Percentiles rank a stretch among this genome's conserved stretches.
Evolutionary conservation across 2,329 filamentous ascomycete genomes (phyloP).

Genomic region (Capronia coronata): DNA sequence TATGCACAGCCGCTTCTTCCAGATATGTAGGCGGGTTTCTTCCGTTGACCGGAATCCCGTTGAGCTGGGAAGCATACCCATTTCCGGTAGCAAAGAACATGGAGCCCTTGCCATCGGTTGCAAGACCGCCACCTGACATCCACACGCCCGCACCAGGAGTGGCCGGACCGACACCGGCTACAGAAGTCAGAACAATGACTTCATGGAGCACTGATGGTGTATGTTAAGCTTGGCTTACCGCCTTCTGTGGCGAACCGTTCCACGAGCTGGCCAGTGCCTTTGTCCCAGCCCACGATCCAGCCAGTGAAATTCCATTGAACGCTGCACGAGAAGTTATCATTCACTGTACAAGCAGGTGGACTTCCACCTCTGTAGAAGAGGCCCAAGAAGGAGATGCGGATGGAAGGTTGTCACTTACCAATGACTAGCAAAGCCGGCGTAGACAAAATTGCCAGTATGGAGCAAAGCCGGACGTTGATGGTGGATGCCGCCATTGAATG

Average conservation of each 20-base stretch:
- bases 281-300: constrained; percentile 46
- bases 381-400: background rate
- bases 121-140: constrained; percentile 31
- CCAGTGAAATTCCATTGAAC: constrained; percentile 53
- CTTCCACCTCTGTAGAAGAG: background rate
- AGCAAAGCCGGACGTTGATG: constrained; percentile 48
- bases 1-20: constrained; percentile 28
- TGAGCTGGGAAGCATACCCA: constrained; percentile 30
- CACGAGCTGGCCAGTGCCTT: constrained; percentile 19
- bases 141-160: constrained; percentile 25
- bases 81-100: constrained; percentile 28
- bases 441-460: constrained; percentile 44
- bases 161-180: constrained; percentile 20
- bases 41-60: constrained; percentile 30
- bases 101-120: constrained; percentile 21
- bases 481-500: constrained; percentile 49
- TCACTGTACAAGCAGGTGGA: background rate
- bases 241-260: constrained; percentile 23
- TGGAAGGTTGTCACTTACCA: constrained; percentile 32
- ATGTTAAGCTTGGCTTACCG: constrained; percentile 4
- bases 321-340: background rate
- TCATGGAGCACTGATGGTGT: background rate
- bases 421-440: constrained; percentile 50
- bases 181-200: constrained; percentile 1
- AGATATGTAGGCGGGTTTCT: constrained; percentile 27